Evolutionary conservation across 805 yeast species (phyloP), one percentile per base, ranked within the genome.

Genomic region (Pichia exigua): DNA sequence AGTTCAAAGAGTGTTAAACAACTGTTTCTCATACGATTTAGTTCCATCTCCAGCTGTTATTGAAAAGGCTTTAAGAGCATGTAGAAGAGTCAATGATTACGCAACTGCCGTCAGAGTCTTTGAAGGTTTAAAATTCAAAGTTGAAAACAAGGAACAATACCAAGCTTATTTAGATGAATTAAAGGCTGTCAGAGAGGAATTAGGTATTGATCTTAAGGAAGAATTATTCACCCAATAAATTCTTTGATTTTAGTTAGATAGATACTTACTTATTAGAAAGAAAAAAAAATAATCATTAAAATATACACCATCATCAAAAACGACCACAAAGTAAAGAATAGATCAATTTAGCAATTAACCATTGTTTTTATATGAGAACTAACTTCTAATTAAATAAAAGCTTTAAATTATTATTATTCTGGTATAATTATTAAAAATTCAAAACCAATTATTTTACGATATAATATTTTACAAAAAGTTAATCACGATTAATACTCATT

Each of bases 21-120:
- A 94, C 77, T 90, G 95, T 73, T 94, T 94, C 78, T 87, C 98
- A 17, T 94, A 94, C 78, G 99, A 94, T 75, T 82, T 94, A 72
- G 99, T 94, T 52, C 99, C 99, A 61, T 92, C 99, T 30, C 99
- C 99, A 60, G 81, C 86, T 56, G 98, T 94, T 57, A 79, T 94
- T 66, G 96, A 88, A 74, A 87, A 86, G 74, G 99, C 99, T 46
- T 79, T 94, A 68, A 83, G 87, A 75, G 99, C 99, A 46, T 91
- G 97, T 63, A 91, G 99, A 83, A 88, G 98, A 76, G 98, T 94
- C 61, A 89, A 94, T 74, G 99, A 94, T 76, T 88, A 88, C 75
- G 97, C 99, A 56, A 91, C 98, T 54, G 99, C 99, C 51, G 94
- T 90, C 61, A 87, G 99, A 76, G 96, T 95, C 52, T 94, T 94